Evolutionary conservation across 73 alveolate species (phyloP).

Genomic region (Paramecium biaurelia): DNA sequence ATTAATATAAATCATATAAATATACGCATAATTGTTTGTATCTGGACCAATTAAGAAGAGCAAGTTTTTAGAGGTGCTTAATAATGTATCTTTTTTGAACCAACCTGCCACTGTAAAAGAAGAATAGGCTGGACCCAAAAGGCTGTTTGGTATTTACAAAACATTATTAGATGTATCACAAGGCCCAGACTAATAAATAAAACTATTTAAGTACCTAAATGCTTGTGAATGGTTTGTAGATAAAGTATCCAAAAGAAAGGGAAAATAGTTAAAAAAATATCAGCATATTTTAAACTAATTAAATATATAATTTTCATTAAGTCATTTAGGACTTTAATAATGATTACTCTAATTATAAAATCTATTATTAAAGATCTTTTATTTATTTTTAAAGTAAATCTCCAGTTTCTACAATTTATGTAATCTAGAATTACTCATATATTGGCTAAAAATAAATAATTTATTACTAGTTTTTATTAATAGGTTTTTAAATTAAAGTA

Average conservation of each 20-base stretch:
- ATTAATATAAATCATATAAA: neutral
- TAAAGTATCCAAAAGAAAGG: neutral
- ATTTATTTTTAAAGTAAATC: neutral
- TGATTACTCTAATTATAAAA: neutral
- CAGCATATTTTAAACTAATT: neutral
- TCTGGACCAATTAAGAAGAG: neutral
- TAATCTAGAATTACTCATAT: neutral
- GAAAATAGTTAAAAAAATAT: neutral
- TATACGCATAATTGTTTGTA: neutral
- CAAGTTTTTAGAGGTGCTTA: neutral
- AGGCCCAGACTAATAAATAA: neutral
- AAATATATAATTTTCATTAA: neutral
- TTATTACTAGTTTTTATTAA: neutral
- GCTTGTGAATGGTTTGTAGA: neutral
- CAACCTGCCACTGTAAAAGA: neutral
- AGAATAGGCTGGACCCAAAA: neutral
- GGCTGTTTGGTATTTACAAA: neutral
- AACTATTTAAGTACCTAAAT: neutral
- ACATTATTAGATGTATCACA: neutral
- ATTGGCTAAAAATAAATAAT: neutral
- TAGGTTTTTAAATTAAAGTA: neutral
- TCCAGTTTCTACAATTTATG: neutral
- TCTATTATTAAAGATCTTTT: neutral
- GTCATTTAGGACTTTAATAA: neutral
- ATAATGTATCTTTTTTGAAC: neutral